A percentile compares a stretch with the other conserved stretches of the same genome.
Conservation (phyloP, 257 asterid species). For the Ligustrum vulgare region DNA sequence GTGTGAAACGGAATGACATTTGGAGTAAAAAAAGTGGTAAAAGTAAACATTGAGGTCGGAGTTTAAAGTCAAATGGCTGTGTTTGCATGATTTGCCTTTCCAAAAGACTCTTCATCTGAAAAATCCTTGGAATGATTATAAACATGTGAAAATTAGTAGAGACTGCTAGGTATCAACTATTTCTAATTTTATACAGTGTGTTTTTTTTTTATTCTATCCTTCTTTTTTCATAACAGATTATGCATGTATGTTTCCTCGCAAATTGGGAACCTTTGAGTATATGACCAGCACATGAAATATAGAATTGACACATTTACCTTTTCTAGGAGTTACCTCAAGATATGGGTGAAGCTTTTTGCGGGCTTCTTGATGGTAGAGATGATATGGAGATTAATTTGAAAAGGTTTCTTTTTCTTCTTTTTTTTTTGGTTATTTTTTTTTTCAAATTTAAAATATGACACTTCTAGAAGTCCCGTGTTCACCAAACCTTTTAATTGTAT, state of each 20-base stretch:
- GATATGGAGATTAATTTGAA: slow-evolving; percentile 44
- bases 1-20: slow-evolving; percentile 76
- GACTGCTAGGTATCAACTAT: slow-evolving; percentile 76
- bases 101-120: slow-evolving; percentile 84
- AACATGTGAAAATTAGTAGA: slow-evolving; percentile 94
- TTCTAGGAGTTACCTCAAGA: slow-evolving; percentile 85
- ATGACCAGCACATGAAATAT: slow-evolving; percentile 16
- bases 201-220: not conserved
- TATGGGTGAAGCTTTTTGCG: slow-evolving; percentile 91
- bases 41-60: slow-evolving; percentile 85
- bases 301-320: too few relatives aligned
- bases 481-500: slow-evolving; percentile 23
- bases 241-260: not conserved
- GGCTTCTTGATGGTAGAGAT: slow-evolving; percentile 71
- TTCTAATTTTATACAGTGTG: slow-evolving; percentile 3
- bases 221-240: not conserved
- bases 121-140: slow-evolving; percentile 85
- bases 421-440: slow-evolving; percentile 23
- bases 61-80: slow-evolving; percentile 83
- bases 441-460: slow-evolving; percentile 18
- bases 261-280: slow-evolving; percentile 21
- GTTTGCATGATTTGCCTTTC: slow-evolving; percentile 75
- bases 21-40: slow-evolving; percentile 82
- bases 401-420: slow-evolving; percentile 42
- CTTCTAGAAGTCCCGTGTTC: slow-evolving; percentile 13